These are phyloP conservation scores for Claviceps maximensis DNA, from an alignment of 2,329 filamentous ascomycete species.

Conservation along the genomic window DNA sequence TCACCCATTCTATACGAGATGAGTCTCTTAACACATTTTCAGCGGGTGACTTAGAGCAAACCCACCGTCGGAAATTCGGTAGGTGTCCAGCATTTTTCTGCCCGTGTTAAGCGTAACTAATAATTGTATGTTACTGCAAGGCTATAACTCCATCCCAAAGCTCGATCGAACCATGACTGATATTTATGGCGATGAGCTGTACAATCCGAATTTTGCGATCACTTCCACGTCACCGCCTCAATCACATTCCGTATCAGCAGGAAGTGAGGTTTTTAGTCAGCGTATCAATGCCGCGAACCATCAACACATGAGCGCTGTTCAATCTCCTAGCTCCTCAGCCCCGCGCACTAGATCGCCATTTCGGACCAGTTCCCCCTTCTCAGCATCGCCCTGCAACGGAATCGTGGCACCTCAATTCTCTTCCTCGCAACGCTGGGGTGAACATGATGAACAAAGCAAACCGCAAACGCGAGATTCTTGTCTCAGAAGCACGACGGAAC, in stretches of 20 bases:
- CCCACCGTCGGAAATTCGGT: slow-evolving; percentile 41
- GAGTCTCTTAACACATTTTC: slow-evolving; percentile 48
- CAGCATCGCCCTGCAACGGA: slow-evolving; percentile 27
- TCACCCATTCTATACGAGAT: slow-evolving; percentile 42
- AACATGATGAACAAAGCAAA: slow-evolving; percentile 40
- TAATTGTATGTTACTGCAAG: slow-evolving; percentile 31
- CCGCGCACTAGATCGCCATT: slow-evolving; percentile 70
- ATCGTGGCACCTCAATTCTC: slow-evolving; percentile 22
- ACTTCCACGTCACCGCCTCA: slow-evolving; percentile 41
- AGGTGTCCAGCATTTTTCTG: slow-evolving; percentile 16
- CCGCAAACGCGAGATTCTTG: slow-evolving; percentile 25
- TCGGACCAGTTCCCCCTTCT: slow-evolving; percentile 51
- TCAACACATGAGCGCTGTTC: slow-evolving; percentile 49
- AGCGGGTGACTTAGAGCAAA: slow-evolving; percentile 33
- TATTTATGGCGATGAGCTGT: slow-evolving; percentile 72
- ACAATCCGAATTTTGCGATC: slow-evolving; percentile 54
- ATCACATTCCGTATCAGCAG: slow-evolving; percentile 30
- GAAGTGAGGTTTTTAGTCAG: slow-evolving; percentile 55
- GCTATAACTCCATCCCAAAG: slow-evolving; percentile 50
- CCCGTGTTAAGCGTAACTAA: slow-evolving; percentile 1
- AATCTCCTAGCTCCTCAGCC: slow-evolving; percentile 33
- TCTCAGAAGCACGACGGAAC: slow-evolving; percentile 25
- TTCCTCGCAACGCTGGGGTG: slow-evolving; percentile 45
- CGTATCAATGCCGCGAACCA: slow-evolving; percentile 68
- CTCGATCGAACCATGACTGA: slow-evolving; percentile 79